Evolutionary conservation across 352 stramenopile genomes (phyloP).

Genomic region (Phytophthora multivora): DNA sequence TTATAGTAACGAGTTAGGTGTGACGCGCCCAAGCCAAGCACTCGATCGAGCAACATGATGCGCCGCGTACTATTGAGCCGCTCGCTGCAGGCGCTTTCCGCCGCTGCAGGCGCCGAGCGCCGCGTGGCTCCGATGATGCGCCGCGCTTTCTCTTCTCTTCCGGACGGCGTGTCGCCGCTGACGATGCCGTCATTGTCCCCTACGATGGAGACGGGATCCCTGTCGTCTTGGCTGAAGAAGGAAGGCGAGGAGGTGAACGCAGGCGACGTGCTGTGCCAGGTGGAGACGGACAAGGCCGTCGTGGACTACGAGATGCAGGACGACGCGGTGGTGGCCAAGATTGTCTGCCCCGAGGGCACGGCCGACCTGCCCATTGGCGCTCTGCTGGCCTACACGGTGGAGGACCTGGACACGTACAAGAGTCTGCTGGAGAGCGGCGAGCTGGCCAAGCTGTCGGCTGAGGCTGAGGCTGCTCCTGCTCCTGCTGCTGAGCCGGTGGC

Average conservation of each 20-base stretch:
- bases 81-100: slow-evolving; percentile 27
- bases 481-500: slow-evolving; percentile 9
- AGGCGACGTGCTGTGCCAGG: slow-evolving; percentile 94
- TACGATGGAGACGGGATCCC: slow-evolving; percentile 96
- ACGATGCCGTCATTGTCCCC: slow-evolving; percentile 96
- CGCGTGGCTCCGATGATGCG: slow-evolving; percentile 21
- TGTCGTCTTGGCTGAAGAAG: slow-evolving; percentile 94
- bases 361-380: slow-evolving; percentile 92
- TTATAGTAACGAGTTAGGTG: slow-evolving; percentile 24
- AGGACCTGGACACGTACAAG: slow-evolving; percentile 87
- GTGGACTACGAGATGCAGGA: slow-evolving; percentile 99
- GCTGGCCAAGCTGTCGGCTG: slow-evolving; percentile 47
- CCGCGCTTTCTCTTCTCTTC: slow-evolving; percentile 61
- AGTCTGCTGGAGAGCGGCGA: slow-evolving; percentile 62
- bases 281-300: slow-evolving; percentile 99
- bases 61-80: slow-evolving; percentile 43
- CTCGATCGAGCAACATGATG: slow-evolving; percentile 25
- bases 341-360: slow-evolving; percentile 89
- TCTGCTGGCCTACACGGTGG: slow-evolving; percentile 95
- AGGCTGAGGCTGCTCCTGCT: slow-evolving; percentile 15
- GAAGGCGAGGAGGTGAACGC: slow-evolving; percentile 91
- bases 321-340: slow-evolving; percentile 95
- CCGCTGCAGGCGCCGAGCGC: slow-evolving; percentile 6
- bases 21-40: slow-evolving; percentile 17
- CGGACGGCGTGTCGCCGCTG: slow-evolving; percentile 73